Evolutionary conservation across 768 basidiomycete genomes (phyloP).

Genomic region (Porpolomopsis calyptriformis): DNA sequence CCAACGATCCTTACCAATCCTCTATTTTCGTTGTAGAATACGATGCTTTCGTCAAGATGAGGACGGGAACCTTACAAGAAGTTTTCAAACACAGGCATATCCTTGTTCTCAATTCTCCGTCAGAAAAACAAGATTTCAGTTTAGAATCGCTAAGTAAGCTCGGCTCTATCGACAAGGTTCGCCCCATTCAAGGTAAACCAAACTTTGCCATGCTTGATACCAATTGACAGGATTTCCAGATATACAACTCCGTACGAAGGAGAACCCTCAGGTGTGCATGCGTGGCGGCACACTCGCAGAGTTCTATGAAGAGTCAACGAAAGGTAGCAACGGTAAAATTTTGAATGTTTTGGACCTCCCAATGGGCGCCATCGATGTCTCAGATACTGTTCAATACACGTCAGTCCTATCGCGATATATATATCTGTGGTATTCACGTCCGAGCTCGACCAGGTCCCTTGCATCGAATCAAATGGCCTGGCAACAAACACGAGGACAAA

Average conservation of each 20-base stretch:
- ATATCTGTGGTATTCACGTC: background rate
- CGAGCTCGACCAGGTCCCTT: background rate
- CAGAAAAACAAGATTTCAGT: background rate
- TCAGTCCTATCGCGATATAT: background rate
- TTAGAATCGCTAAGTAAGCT: background rate
- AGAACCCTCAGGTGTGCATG: background rate
- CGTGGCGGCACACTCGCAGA: background rate
- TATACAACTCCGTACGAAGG: background rate
- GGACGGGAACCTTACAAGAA: background rate
- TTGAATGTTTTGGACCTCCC: background rate
- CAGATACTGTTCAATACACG: background rate
- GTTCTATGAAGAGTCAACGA: background rate
- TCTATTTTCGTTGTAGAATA: background rate
- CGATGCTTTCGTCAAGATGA: background rate
- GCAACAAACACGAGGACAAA: background rate
- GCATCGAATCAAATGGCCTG: background rate
- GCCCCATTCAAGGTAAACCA: background rate
- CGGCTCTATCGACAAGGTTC: background rate
- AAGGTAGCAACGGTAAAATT: background rate
- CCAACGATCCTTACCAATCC: background rate
- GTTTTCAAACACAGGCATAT: background rate
- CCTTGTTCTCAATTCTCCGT: background rate
- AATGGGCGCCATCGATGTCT: background rate
- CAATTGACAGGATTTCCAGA: background rate
- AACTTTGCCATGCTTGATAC: background rate